Conservation (phyloP, 208 protist genomes). For the Blechomonas ayalai region DNA sequence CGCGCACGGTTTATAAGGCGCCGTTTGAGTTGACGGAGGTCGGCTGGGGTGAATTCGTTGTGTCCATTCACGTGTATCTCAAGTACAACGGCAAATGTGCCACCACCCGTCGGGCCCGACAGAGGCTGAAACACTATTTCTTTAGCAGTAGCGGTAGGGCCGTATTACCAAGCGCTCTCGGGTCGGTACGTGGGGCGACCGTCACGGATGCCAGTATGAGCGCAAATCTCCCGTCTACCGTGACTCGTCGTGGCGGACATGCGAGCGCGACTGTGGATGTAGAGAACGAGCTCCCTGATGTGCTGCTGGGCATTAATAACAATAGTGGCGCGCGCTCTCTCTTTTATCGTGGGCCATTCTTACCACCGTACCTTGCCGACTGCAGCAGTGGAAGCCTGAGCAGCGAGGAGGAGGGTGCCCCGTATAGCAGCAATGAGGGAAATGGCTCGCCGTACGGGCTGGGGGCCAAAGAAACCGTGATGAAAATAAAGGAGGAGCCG, state of each 20-base stretch:
- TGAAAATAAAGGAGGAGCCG: constrained; percentile 1
- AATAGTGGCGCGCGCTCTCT: constrained; percentile 26
- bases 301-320: constrained; percentile 29
- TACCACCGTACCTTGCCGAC: constrained; percentile 19
- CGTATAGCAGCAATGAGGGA: too few species aligned
- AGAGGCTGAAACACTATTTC: constrained; percentile 17
- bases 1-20: constrained; percentile 42
- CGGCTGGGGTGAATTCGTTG: constrained; percentile 87
- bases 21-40: constrained; percentile 82
- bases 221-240: background rate
- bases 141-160: constrained; percentile 7
- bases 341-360: constrained; percentile 33
- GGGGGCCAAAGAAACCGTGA: constrained; percentile 2
- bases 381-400: constrained; percentile 4
- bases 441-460: too few species aligned
- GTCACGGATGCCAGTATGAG: constrained; percentile 13
- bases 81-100: constrained; percentile 14
- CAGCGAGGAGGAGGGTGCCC: background rate
- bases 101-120: constrained; percentile 5
- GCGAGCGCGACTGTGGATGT: background rate
- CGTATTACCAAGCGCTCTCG: constrained; percentile 10
- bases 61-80: constrained; percentile 69
- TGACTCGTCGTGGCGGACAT: background rate
- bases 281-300: constrained; percentile 3
- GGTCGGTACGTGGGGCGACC: constrained; percentile 7